phyloP scores from a whole-genome alignment of 306 rosid species.

The Datisca glomerata region DNA sequence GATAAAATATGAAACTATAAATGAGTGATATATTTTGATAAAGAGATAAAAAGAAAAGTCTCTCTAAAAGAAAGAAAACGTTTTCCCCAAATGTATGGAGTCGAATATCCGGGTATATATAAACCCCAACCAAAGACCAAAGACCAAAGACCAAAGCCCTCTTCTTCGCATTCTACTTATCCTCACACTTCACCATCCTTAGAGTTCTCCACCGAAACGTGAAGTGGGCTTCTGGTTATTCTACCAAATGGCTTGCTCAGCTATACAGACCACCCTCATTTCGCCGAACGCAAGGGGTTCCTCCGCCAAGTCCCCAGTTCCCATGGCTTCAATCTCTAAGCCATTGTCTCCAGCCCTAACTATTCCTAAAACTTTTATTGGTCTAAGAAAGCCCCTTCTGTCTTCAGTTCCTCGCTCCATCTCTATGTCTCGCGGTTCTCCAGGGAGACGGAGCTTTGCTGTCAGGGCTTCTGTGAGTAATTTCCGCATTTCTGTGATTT shows the following conservation, averaged over 20 bases:
- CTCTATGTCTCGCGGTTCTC: conserved; percentile 28
- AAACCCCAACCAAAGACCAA: no score
- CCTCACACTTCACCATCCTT: not conserved
- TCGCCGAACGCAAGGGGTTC: conserved; percentile 44
- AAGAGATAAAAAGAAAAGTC: no score
- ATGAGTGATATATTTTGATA: no score
- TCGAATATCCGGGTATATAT: no score
- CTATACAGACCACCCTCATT: conserved; percentile 47
- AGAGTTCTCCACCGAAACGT: not conserved
- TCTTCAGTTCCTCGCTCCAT: conserved; percentile 29
- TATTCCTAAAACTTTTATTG: conserved; percentile 49
- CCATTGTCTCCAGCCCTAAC: conserved; percentile 23
- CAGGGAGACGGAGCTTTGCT: conserved; percentile 34
- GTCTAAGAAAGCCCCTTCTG: conserved; percentile 50
- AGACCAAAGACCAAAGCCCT: no score
- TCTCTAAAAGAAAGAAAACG: no score
- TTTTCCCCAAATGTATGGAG: no score
- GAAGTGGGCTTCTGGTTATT: not conserved
- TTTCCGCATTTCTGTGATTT: not conserved
- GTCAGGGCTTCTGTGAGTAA: conserved; percentile 58
- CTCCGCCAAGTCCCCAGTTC: conserved; percentile 26
- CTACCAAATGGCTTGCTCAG: conserved; percentile 37
- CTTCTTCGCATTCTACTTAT: not conserved
- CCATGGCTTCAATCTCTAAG: conserved; percentile 21
- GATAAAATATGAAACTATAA: no score